A percentile compares a stretch with the other conserved stretches of the same genome.
These are phyloP conservation scores for Penicillium fuscoglaucum DNA, from an alignment of 2,329 filamentous ascomycete genomes.

Conservation along the genomic window DNA sequence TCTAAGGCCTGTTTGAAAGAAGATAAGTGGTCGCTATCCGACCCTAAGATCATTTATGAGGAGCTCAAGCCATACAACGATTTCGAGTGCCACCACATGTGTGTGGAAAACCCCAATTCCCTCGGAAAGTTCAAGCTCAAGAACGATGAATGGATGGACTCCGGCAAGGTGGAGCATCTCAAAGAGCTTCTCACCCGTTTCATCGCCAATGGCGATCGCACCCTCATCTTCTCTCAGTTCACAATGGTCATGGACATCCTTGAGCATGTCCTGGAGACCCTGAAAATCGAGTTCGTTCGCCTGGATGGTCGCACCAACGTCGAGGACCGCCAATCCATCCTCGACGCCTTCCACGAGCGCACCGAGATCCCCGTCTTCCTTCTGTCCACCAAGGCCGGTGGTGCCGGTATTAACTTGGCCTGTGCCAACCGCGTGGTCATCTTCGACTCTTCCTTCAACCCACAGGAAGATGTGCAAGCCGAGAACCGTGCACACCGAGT, in stretches of 20 bases:
- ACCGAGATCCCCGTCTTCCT: slow-evolving; percentile 83
- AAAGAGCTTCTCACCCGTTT: slow-evolving; percentile 72
- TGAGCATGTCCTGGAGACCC: slow-evolving; percentile 72
- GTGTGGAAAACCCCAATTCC: slow-evolving; percentile 52
- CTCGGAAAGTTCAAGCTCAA: slow-evolving; percentile 59
- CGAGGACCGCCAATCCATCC: slow-evolving; percentile 77
- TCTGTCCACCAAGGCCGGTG: slow-evolving; percentile 88
- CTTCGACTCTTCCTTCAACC: slow-evolving; percentile 96
- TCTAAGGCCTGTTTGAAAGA: slow-evolving; percentile 72
- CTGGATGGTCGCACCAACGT: slow-evolving; percentile 84
- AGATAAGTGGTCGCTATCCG: slow-evolving; percentile 54
- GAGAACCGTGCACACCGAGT: slow-evolving; percentile 96
- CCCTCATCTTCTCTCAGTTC: slow-evolving; percentile 91
- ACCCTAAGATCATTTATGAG: slow-evolving; percentile 54
- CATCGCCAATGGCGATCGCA: slow-evolving; percentile 77
- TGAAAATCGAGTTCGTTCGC: slow-evolving; percentile 75
- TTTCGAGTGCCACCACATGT: slow-evolving; percentile 62
- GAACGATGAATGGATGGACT: slow-evolving; percentile 66
- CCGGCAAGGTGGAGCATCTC: slow-evolving; percentile 83
- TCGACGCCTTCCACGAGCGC: slow-evolving; percentile 81
- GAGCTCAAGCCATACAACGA: slow-evolving; percentile 59
- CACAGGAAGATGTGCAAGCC: slow-evolving; percentile 96
- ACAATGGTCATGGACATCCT: slow-evolving; percentile 88
- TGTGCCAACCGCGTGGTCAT: slow-evolving; percentile 97
- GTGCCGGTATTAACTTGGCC: slow-evolving; percentile 95